Evolutionary conservation across 192 early-diverging fungal genomes (phyloP).

Genomic region (Entomortierella parvispora): DNA sequence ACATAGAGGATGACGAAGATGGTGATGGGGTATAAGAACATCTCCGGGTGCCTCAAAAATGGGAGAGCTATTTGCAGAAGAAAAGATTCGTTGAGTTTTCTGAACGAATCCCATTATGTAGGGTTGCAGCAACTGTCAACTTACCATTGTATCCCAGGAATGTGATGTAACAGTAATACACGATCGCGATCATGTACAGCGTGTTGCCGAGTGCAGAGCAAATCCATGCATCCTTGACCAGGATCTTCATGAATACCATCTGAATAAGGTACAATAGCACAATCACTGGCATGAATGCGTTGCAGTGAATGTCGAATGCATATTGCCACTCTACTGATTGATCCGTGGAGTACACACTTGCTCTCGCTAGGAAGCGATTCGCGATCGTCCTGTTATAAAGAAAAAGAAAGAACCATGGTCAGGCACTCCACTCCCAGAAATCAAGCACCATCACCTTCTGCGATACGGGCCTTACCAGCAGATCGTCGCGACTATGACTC

Average conservation of each 20-base stretch:
- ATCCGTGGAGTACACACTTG: constrained; percentile 77
- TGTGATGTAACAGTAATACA: constrained; percentile 89
- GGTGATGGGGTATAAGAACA: constrained; percentile 90
- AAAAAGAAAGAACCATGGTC: too few relatives aligned
- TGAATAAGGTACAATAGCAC: constrained; percentile 90
- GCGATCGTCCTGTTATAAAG: constrained; percentile 53
- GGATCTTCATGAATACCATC: constrained; percentile 90
- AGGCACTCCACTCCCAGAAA: too few relatives aligned
- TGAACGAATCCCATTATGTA: too few relatives aligned
- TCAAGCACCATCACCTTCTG: too few relatives aligned
- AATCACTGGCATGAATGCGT: constrained; percentile 92
- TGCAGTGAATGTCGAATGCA: constrained; percentile 97
- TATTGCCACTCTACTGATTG: constrained; percentile 97
- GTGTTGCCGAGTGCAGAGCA: constrained; percentile 88
- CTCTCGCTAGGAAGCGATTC: constrained; percentile 85
- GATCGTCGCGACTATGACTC: constrained; percentile 73
- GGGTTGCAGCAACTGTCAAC: too few relatives aligned
- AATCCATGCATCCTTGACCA: constrained; percentile 83
- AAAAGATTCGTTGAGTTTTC: too few relatives aligned
- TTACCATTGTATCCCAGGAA: constrained; percentile 94
- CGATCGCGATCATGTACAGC: constrained; percentile 82
- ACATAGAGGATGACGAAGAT: constrained; percentile 70
- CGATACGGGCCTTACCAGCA: constrained; percentile 71
- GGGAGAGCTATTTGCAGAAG: constrained; percentile 77
- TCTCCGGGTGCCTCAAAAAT: constrained; percentile 88